phyloP scores from a whole-genome alignment of 768 basidiomycete species.

The Pleurotus ostreatus region DNA sequence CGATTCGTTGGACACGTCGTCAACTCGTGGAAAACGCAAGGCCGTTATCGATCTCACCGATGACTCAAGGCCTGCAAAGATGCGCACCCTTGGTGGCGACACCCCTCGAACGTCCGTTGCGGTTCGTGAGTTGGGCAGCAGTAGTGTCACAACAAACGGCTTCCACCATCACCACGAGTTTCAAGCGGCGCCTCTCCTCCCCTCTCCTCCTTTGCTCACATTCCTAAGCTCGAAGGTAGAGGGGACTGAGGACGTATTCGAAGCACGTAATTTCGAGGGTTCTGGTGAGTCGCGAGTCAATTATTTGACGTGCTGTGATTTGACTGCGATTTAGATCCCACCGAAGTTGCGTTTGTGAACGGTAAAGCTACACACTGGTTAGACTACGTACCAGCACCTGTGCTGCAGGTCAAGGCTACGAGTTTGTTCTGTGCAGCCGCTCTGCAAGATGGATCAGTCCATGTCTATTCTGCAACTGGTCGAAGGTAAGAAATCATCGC shows the following conservation, averaged over 20 bases:
- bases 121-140: conserved; percentile 49
- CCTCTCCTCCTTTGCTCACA: conserved; percentile 58
- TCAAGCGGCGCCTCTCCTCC: conserved; percentile 33
- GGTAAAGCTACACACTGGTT: conserved; percentile 80
- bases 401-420: conserved; percentile 64
- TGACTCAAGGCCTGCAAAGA: conserved; percentile 28
- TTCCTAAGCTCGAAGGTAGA: conserved; percentile 58
- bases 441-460: conserved; percentile 74
- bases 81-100: conserved; percentile 69
- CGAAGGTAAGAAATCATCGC: conserved; percentile 54
- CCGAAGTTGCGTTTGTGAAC: conserved; percentile 63
- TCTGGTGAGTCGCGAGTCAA: conserved; percentile 37
- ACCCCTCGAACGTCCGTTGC: conserved; percentile 44
- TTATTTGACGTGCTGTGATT: neutral
- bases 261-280: conserved; percentile 74
- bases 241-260: conserved; percentile 63
- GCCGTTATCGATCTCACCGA: conserved; percentile 36
- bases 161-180: neutral
- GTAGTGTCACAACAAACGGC: neutral
- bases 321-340: conserved; percentile 37
- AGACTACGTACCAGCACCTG: conserved; percentile 78
- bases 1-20: conserved; percentile 42
- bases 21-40: conserved; percentile 48
- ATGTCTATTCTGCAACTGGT: conserved; percentile 81
- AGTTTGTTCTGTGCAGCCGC: conserved; percentile 69